Evolutionary conservation across 176 grass and related monocot species (phyloP).

Genomic region (Pontederia paniculata): DNA sequence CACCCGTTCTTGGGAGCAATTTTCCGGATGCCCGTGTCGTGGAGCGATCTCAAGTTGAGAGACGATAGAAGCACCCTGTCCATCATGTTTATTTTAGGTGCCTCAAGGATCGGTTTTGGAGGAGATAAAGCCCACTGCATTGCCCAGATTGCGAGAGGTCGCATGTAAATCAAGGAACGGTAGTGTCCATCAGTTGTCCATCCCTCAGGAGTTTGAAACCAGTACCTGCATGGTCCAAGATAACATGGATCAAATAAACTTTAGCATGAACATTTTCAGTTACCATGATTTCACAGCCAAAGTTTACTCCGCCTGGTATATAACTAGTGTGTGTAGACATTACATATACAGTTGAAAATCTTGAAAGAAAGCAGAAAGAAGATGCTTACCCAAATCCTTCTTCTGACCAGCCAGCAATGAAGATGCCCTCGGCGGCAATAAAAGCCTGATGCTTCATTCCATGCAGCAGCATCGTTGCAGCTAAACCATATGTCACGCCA

Average conservation of each 20-base stretch:
- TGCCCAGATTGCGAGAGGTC: conserved; percentile 82
- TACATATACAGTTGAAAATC: not conserved
- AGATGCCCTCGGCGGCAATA: conserved; percentile 77
- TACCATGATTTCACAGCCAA: too few relatives aligned
- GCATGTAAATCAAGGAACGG: conserved; percentile 87
- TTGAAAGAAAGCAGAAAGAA: not conserved
- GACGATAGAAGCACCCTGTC: conserved; percentile 43
- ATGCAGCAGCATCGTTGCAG: conserved; percentile 77
- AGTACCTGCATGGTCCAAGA: conserved; percentile 38
- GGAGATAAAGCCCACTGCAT: conserved; percentile 72
- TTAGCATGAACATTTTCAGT: not conserved
- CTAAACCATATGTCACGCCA: conserved; percentile 71
- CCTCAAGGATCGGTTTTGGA: conserved; percentile 42
- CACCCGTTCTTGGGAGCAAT: conserved; percentile 42
- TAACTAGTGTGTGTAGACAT: not conserved
- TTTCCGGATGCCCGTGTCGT: conserved; percentile 46
- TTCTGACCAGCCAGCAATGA: conserved; percentile 72
- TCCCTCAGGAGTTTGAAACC: conserved; percentile 94
- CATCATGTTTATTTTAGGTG: conserved; percentile 78
- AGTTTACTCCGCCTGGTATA: too few relatives aligned
- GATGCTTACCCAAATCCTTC: conserved; percentile 81
- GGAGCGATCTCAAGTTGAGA: conserved; percentile 33
- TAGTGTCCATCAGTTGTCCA: conserved; percentile 82
- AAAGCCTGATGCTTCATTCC: conserved; percentile 85
- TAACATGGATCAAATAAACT: not conserved